Percentiles rank a stretch among this genome's conserved stretches.
These are phyloP conservation scores for Pyrus betulifolia DNA, from an alignment of 306 rosid genomes.

Conservation along the genomic window DNA sequence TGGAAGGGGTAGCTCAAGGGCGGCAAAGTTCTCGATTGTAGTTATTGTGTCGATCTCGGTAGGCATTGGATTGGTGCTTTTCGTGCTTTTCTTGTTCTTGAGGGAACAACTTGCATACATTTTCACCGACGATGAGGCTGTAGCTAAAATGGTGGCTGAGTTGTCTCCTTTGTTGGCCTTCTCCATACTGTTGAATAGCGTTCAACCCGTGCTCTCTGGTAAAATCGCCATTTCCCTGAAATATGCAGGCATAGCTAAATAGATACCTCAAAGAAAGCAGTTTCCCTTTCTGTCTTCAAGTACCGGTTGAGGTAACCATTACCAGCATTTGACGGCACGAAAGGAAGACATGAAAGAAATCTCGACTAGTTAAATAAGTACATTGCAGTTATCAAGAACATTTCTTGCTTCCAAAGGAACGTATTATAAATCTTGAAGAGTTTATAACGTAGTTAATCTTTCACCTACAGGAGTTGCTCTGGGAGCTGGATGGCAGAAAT, in stretches of 20 bases:
- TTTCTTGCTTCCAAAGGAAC: no score
- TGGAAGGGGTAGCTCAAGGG: slow-evolving; percentile 49
- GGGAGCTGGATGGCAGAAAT: slow-evolving; percentile 61
- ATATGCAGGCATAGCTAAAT: background rate
- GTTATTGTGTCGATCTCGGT: slow-evolving; percentile 38
- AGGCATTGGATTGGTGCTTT: slow-evolving; percentile 30
- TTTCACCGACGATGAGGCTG: slow-evolving; percentile 33
- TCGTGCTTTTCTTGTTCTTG: slow-evolving; percentile 29
- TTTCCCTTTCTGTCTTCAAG: background rate
- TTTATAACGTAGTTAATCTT: background rate
- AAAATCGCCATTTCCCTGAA: background rate
- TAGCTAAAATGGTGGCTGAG: slow-evolving; percentile 36
- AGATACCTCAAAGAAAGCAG: background rate
- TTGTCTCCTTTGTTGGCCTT: slow-evolving; percentile 43
- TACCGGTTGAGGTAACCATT: background rate
- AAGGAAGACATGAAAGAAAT: no score
- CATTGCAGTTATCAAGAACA: no score
- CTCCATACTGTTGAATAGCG: slow-evolving; percentile 48
- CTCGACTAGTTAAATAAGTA: background rate
- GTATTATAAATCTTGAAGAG: background rate
- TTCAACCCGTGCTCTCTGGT: slow-evolving; percentile 62
- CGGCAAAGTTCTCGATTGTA: slow-evolving; percentile 36
- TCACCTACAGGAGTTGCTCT: slow-evolving; percentile 37
- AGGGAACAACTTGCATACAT: slow-evolving; percentile 36
- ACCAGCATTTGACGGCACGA: no score